Percentiles rank a stretch among this genome's conserved stretches.
Conservation (phyloP, 371 early-diverging fungal genomes). For the Mucor ambiguus region DNA sequence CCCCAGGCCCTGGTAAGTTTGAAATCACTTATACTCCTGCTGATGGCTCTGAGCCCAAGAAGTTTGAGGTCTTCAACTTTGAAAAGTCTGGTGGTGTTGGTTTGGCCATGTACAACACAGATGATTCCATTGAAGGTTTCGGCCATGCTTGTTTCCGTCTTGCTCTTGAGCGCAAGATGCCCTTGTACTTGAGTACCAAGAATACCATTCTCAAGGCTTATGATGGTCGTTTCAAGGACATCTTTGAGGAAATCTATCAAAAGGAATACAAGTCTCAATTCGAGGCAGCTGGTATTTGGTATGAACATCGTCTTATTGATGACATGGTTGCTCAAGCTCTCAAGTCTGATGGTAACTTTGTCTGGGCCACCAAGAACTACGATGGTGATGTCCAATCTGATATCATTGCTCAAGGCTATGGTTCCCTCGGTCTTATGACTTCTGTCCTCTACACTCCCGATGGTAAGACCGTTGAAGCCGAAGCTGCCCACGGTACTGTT, state of each 20-base stretch:
- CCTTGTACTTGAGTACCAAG: conserved; percentile 95
- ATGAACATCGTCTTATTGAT: conserved; percentile 97
- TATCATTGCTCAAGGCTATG: conserved; percentile 93
- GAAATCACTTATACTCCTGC: conserved; percentile 88
- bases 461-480: conserved; percentile 93
- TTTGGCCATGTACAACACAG: conserved; percentile 95
- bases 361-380: conserved; percentile 97
- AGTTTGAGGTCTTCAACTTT: conserved; percentile 80
- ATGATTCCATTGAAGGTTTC: conserved; percentile 91
- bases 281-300: conserved; percentile 84
- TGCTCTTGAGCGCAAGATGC: conserved; percentile 84
- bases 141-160: conserved; percentile 95
- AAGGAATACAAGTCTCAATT: conserved; percentile 73
- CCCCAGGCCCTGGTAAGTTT: conserved; percentile 87
- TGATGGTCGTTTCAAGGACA: conserved; percentile 98
- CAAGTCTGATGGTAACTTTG: conserved; percentile 94
- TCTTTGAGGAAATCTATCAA: conserved; percentile 90
- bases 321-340: conserved; percentile 98
- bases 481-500: conserved; percentile 98
- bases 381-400: conserved; percentile 96
- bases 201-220: conserved; percentile 97
- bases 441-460: conserved; percentile 94
- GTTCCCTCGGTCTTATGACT: conserved; percentile 94
- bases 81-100: conserved; percentile 83
- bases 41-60: conserved; percentile 68